Conservation (phyloP, 345 rosid species). For the Gossypium stocksii region DNA sequence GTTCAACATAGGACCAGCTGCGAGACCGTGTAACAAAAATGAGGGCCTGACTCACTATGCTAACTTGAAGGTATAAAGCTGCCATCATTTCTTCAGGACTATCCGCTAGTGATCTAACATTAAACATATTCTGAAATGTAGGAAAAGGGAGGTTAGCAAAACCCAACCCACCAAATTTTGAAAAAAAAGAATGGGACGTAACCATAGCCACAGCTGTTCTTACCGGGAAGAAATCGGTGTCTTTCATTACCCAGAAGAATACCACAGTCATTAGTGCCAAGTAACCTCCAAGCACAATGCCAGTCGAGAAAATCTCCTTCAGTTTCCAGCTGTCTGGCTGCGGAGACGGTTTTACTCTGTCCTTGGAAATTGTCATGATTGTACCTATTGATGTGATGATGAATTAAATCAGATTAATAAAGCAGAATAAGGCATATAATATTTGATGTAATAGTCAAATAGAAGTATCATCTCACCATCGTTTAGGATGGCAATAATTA, state of each 20-base stretch:
- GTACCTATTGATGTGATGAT: constrained; percentile 42
- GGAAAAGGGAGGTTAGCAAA: constrained; percentile 9
- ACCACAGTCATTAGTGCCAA: constrained; percentile 70
- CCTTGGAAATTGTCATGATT: constrained; percentile 91
- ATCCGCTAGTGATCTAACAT: constrained; percentile 38
- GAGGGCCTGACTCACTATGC: constrained; percentile 82
- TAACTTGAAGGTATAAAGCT: constrained; percentile 83
- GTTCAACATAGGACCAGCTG: constrained; percentile 79
- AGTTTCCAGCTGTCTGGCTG: constrained; percentile 92
- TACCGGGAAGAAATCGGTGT: constrained; percentile 71
- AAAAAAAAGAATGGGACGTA: neutral
- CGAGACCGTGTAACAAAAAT: constrained; percentile 87
- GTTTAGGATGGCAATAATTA: constrained; percentile 80
- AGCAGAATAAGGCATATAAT: neutral
- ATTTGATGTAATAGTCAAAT: neutral
- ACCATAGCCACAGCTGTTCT: constrained; percentile 8
- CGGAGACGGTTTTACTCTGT: constrained; percentile 83
- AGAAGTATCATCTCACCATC: constrained; percentile 51
- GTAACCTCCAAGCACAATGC: constrained; percentile 82
- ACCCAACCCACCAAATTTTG: constrained; percentile 1
- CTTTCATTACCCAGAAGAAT: constrained; percentile 78
- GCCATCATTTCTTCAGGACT: constrained; percentile 56
- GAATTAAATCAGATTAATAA: constrained; percentile 10
- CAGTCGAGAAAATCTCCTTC: constrained; percentile 71
- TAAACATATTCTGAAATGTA: constrained; percentile 46